These are phyloP conservation scores for Entomortierella parvispora DNA, from an alignment of 192 early-diverging fungal genomes.

Conservation along the genomic window DNA sequence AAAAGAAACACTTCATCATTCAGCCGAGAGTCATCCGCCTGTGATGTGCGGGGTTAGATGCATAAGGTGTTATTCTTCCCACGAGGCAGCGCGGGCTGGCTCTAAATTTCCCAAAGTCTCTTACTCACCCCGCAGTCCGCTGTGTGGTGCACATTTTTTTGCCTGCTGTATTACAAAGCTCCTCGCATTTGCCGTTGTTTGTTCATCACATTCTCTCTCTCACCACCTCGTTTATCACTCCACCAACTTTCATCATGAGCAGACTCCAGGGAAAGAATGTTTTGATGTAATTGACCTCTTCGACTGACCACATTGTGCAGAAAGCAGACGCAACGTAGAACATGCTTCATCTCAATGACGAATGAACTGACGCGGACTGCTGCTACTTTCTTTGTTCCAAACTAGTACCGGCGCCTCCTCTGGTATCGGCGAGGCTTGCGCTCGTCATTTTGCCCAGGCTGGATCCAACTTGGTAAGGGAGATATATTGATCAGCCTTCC, in stretches of 20 bases:
- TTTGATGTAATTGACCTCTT: slow-evolving; percentile 18
- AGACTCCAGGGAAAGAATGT: slow-evolving; percentile 45
- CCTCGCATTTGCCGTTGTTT: not conserved
- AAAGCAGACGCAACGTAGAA: not conserved
- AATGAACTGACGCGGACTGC: not conserved
- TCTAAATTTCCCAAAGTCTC: no score
- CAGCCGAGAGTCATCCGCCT: no score
- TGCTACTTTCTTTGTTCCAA: not conserved
- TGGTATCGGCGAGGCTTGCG: slow-evolving; percentile 76
- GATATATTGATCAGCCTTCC: not conserved
- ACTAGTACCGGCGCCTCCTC: slow-evolving; percentile 72
- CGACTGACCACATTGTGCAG: not conserved
- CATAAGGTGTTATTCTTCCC: no score
- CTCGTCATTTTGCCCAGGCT: slow-evolving; percentile 70
- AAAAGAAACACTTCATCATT: no score
- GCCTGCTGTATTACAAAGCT: not conserved
- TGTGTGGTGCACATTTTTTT: not conserved
- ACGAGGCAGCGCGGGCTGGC: no score
- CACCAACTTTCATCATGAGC: slow-evolving; percentile 7
- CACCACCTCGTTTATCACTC: slow-evolving; percentile 1
- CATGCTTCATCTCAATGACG: not conserved
- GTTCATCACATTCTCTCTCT: not conserved
- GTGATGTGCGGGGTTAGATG: no score
- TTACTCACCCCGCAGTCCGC: no score
- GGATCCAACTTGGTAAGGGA: slow-evolving; percentile 64